Evolutionary conservation across 352 stramenopile species (phyloP), one percentile per base, ranked within the genome.

Genomic region (Phytophthora rubi): DNA sequence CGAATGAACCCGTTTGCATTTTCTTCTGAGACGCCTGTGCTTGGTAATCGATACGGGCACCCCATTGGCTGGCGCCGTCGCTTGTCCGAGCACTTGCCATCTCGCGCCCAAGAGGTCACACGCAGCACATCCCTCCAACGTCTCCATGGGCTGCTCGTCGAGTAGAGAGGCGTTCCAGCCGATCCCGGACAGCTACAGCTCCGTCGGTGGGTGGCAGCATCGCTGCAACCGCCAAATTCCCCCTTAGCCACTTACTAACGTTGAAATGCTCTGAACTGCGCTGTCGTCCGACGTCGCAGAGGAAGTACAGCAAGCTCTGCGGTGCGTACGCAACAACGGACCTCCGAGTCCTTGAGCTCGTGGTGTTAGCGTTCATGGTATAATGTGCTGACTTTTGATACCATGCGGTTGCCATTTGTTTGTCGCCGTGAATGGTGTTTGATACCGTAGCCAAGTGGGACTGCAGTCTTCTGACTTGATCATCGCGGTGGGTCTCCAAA

Each of bases 401-500:
- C 1, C 21, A 30, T 32, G 33, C 30, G 10, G 35, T 9, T 56
- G 54, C 15, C 33, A 33, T 45, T 37, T 51, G 16, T 13, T 18
- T 33, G 21, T 45, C 23, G 18, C 55, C 18, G 42, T 21, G 32
- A 28, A 2, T 55, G 42, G 39, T 47, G 7, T 1, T 52, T 47
- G 65, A 55, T 32, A 28, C 44, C 44, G 8, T 26, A 85, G 81
- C n/a, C 48, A 77, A 65, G 71, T 80, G 9, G 83, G 85, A 12
- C 75, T 93, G 18, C 82, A 93, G 59, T 89, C 83, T 2, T 90
- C 81, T 3, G 85, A 91, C 47, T 49, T 93, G 15, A 80, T 92
- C 42, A 68, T 94, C 28, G 86, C 71, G 10, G 75, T 85, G 71
- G 15, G 65, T 64, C 13, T 9, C 30, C 15, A 4, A 18, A 47